Evolutionary conservation across 1,284 basidiomycete species (phyloP), one percentile per base, ranked within the genome.

Genomic region (Ceratobasidium sp.): DNA sequence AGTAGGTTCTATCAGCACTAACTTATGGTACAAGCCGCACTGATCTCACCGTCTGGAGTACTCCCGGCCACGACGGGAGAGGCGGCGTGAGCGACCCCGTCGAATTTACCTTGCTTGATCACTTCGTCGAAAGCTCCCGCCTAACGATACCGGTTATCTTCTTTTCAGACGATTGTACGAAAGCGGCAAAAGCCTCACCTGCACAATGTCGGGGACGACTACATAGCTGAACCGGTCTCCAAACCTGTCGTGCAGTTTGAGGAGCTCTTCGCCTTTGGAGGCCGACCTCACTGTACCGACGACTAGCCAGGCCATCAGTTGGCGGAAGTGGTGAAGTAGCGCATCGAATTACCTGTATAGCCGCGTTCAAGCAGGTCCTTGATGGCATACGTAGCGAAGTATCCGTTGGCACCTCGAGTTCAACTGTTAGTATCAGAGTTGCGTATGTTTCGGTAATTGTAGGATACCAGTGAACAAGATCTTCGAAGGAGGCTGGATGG

Each of bases 31-130:
- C 13, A 38, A 67, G 52, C 20, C 23, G 44, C 23, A 12, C 33
- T 7, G 38, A 67, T 17, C 17, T 26, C 54, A 65, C 73, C 61
- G 7, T 75, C 73, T 12, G 50, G 54, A 38, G 61, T 54, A 20
- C 15, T 40, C 1, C 61, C 61, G 13, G 73, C 48, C 6, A 54
- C 52, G 1, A 64, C 59, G 3, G 73, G 73, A n/a, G 73, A 75
- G n/a, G 73, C 73, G 17, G 73, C 73, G 26, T 75, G 73, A n/a
- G 73, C 73, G n/a, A 78, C 64, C 13, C 46, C 73, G 20, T 75
- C 62, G 26, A 65, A 75, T 5, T 28, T 23, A 2, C 73, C 73
- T 38, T 66, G 20, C 48, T 65, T 54, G 23, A 75, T 75, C 0
- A 75, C 48, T 44, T 54, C 46, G 40, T 75, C 61, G 20, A 75